Base-by-base conservation (phyloP, 768 basidiomycete genomes). In the Favolaschia claudopus region DNA sequence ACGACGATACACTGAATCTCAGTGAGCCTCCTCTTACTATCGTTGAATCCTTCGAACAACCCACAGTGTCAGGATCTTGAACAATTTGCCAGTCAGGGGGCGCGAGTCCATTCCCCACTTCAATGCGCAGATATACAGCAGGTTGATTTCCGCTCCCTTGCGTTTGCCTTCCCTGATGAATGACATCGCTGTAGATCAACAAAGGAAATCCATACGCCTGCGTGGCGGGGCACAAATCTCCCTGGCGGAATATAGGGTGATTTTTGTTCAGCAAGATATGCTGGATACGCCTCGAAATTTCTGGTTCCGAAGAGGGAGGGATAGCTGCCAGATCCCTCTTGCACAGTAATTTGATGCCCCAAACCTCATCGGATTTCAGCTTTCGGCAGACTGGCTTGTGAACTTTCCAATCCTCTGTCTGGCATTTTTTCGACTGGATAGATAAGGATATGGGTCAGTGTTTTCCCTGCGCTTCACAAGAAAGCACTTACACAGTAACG, bases 341-440 rank as follows among this genome's bases (percentile, higher is more conserved):
- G 40, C 48, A 44, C 39, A 69, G 61, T 20, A 65, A 55, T 37
- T 66, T 62, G 63, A 69, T 65, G 6, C 60, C 67, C 67, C 65
- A 65, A 19, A 67, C 58, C 42, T 69, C 63, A 42, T 59, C 60
- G 25, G 66, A 47, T 9, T 46, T 40, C 9, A 53, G 45, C 4
- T 46, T 47, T 17, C 56, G 52, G 54, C 68, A 69, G 27, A 67
- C 59, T 37, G 60, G 63, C 56, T 69, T 69, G 59, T 69, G 68
- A n/a, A 63, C 42, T 42, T 55, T 49, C 68, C 66, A 69, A 43
- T 69, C 60, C 15, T 52, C 48, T 9, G 39, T 63, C 42, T 69
- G 68, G 49, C 68, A 69, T 32, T 67, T 58, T 24, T 40, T 48
- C 24, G 48, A 58, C 48, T 58, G 38, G n/a, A n/a, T n/a, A 28